Percentiles rank a stretch among this genome's conserved stretches.
phyloP scores from a whole-genome alignment of 2,329 filamentous ascomycete genomes.

The Ophiosphaerella korrae region DNA sequence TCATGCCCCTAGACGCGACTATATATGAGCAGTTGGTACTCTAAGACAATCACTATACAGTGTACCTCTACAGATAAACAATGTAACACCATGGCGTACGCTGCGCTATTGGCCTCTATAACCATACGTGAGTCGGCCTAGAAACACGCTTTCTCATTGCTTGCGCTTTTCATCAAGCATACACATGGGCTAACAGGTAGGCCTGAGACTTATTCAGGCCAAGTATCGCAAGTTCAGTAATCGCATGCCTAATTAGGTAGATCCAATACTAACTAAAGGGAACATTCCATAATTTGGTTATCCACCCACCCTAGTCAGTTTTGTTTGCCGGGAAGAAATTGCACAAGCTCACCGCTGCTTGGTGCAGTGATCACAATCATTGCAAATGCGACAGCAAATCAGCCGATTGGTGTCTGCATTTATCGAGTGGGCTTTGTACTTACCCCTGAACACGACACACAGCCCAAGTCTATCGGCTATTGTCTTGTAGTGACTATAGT shows the following conservation, averaged over 20 bases:
- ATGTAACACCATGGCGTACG: too few relatives aligned
- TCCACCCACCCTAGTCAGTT: too few relatives aligned
- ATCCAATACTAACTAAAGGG: too few relatives aligned
- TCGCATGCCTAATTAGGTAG: too few relatives aligned
- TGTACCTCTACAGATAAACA: too few relatives aligned
- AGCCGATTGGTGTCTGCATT: constrained; percentile 27
- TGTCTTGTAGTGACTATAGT: not conserved
- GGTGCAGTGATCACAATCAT: constrained; percentile 4
- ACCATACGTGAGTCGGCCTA: constrained; percentile 43
- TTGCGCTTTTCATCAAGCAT: constrained; percentile 46
- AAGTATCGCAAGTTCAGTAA: too few relatives aligned
- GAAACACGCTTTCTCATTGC: constrained; percentile 38
- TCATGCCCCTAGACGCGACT: too few relatives aligned
- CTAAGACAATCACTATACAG: not conserved
- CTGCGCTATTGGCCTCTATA: constrained; percentile 47
- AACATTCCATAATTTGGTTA: too few relatives aligned
- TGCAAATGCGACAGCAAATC: constrained; percentile 19
- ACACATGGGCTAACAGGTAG: constrained; percentile 31
- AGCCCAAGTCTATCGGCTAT: too few relatives aligned
- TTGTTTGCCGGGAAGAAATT: constrained; percentile 2
- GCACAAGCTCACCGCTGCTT: constrained; percentile 32
- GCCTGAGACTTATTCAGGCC: too few relatives aligned
- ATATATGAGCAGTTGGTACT: not conserved
- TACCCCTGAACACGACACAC: too few relatives aligned
- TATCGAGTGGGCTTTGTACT: not conserved